Conservation (phyloP, 2,329 filamentous ascomycete genomes). For the Akanthomyces dipterigenus region DNA sequence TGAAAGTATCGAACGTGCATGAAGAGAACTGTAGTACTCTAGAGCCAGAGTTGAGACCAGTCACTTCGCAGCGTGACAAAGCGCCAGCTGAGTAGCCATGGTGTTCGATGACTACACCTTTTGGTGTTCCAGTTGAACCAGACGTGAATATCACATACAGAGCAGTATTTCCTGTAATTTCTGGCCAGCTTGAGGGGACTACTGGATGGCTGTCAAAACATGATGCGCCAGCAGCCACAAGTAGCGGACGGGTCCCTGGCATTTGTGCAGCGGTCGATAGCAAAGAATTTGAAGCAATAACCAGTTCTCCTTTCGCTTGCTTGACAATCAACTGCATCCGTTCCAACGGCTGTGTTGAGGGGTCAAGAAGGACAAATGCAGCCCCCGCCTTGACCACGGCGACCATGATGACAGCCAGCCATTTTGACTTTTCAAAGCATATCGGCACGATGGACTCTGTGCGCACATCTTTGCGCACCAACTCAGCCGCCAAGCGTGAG, state of each 20-base stretch:
- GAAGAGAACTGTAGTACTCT: constrained; percentile 11
- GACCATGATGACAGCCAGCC: constrained; percentile 18
- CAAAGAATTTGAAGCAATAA: background rate
- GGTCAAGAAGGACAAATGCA: constrained; percentile 22
- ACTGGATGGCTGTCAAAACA: background rate
- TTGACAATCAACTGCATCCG: constrained; percentile 14
- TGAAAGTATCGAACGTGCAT: constrained; percentile 5
- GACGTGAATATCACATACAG: constrained; percentile 44
- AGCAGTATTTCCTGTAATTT: background rate
- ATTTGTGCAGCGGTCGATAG: background rate
- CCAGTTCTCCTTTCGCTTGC: constrained; percentile 9
- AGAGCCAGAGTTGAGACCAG: background rate
- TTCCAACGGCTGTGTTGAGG: constrained; percentile 12
- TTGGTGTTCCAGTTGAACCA: constrained; percentile 44
- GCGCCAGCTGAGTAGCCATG: constrained; percentile 13
- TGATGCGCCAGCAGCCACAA: background rate
- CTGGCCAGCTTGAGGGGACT: background rate
- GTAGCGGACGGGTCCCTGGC: background rate
- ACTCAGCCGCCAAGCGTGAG: constrained; percentile 10
- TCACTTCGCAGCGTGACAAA: constrained; percentile 5
- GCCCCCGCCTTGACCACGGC: constrained; percentile 20
- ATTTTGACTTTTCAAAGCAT: constrained; percentile 21
- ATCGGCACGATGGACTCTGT: constrained; percentile 19
- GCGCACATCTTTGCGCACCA: constrained; percentile 18
- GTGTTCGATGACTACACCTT: constrained; percentile 36